Conservation (phyloP, 2,329 filamentous ascomycete genomes). For the Cadophora sp. region DNA sequence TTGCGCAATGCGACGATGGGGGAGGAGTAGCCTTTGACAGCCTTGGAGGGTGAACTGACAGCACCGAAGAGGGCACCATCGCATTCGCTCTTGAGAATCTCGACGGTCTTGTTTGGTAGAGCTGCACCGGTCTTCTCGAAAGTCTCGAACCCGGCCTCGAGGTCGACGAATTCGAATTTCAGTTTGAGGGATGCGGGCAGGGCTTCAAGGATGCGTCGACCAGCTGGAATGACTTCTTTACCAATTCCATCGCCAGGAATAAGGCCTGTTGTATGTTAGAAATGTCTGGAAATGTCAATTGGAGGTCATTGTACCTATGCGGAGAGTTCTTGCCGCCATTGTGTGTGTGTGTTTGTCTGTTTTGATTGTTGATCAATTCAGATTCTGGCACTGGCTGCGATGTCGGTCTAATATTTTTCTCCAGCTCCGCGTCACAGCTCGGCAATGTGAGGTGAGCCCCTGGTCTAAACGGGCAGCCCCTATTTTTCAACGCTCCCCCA, state of each 20-base stretch:
- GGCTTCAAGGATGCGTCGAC: constrained; percentile 89
- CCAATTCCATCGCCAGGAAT: constrained; percentile 99
- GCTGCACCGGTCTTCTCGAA: constrained; percentile 91
- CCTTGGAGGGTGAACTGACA: constrained; percentile 87
- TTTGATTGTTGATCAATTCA: constrained; percentile 19
- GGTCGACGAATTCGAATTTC: constrained; percentile 92
- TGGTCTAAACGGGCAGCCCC: constrained; percentile 17
- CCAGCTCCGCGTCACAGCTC: neutral
- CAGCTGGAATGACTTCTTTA: constrained; percentile 96
- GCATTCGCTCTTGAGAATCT: constrained; percentile 87
- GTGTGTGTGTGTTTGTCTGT: constrained; percentile 40
- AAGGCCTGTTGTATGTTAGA: constrained; percentile 66
- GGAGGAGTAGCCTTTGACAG: constrained; percentile 93
- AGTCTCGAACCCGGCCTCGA: constrained; percentile 90
- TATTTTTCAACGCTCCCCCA: constrained; percentile 20
- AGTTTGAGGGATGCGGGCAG: constrained; percentile 89
- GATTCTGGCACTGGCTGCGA: constrained; percentile 1
- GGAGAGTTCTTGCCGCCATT: constrained; percentile 70
- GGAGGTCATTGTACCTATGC: constrained; percentile 61
- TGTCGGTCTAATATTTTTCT: constrained; percentile 22
- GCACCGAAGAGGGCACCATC: constrained; percentile 97
- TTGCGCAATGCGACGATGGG: constrained; percentile 92
- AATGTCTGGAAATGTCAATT: constrained; percentile 18
- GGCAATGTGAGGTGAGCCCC: neutral
- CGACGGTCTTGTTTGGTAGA: constrained; percentile 88